Conservation (phyloP, 2,329 filamentous ascomycete species). For the Neonectria hederae region DNA sequence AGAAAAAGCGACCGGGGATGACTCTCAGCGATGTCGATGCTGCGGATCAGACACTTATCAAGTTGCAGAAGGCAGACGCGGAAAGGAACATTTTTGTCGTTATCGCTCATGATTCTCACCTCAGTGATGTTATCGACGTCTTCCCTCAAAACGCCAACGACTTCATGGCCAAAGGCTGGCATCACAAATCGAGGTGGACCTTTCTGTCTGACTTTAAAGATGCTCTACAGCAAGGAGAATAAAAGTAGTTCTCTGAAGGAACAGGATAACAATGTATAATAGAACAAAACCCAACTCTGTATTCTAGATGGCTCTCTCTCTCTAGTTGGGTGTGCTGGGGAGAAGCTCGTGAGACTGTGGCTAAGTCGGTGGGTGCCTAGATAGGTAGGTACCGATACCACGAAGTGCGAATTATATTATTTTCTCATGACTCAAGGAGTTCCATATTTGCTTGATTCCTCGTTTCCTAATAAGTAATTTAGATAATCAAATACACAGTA, state of each 20-base stretch:
- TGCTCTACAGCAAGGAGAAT: neutral
- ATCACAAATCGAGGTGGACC: neutral
- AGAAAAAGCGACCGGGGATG: neutral
- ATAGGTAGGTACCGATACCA: neutral
- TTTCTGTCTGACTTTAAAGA: neutral
- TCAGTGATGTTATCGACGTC: neutral
- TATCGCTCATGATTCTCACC: constrained; percentile 3
- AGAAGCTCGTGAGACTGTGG: neutral
- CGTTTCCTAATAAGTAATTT: too few relatives aligned
- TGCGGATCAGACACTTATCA: neutral
- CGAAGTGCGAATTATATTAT: neutral
- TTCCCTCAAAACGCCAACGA: constrained; percentile 1
- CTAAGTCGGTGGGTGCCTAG: too few relatives aligned
- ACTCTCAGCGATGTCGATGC: neutral
- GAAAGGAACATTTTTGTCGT: neutral
- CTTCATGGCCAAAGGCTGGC: neutral
- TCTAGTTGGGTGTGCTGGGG: neutral
- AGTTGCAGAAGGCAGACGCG: neutral
- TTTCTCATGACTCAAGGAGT: too few relatives aligned
- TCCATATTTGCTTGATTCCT: too few relatives aligned
- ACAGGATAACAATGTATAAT: neutral
- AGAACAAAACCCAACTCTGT: neutral
- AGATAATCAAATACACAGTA: too few relatives aligned
- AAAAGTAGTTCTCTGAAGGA: neutral
- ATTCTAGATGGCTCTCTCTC: neutral